Conservation (phyloP, 2,329 filamentous ascomycete genomes). For the Hymenoscyphus scutula region DNA sequence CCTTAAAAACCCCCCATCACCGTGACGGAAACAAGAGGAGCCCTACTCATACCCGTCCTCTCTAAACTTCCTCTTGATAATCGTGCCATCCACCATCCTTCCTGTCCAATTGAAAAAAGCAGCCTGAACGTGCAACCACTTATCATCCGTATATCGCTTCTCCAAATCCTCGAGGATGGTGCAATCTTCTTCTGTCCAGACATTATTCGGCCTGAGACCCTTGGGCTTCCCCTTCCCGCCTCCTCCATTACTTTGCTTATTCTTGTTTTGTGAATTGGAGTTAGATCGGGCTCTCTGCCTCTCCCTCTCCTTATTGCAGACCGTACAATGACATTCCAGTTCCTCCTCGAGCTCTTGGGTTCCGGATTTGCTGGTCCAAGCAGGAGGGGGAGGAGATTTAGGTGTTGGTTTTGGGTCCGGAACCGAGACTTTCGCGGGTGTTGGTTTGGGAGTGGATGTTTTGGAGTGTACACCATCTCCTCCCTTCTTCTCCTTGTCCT, state of each 20-base stretch:
- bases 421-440: background rate
- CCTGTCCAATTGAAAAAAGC: conserved; percentile 36
- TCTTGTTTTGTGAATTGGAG: background rate
- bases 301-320: background rate
- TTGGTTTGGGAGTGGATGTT: background rate
- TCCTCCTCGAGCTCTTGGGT: background rate
- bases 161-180: conserved; percentile 31
- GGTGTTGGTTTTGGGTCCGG: background rate
- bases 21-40: too few species aligned
- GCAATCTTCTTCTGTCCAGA: conserved; percentile 34
- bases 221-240: background rate
- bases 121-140: conserved; percentile 35
- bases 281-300: background rate
- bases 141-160: conserved; percentile 26
- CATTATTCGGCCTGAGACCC: conserved; percentile 24
- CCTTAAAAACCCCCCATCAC: background rate
- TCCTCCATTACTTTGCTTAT: background rate
- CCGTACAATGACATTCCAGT: background rate
- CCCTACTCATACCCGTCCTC: conserved; percentile 22
- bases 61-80: conserved; percentile 35
- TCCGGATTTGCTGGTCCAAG: background rate
- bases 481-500: conserved; percentile 9
- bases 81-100: conserved; percentile 31
- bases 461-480: background rate
- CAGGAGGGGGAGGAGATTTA: background rate